Conservation (phyloP, 495 filamentous ascomycete genomes). For the Xylaria intraflava region DNA sequence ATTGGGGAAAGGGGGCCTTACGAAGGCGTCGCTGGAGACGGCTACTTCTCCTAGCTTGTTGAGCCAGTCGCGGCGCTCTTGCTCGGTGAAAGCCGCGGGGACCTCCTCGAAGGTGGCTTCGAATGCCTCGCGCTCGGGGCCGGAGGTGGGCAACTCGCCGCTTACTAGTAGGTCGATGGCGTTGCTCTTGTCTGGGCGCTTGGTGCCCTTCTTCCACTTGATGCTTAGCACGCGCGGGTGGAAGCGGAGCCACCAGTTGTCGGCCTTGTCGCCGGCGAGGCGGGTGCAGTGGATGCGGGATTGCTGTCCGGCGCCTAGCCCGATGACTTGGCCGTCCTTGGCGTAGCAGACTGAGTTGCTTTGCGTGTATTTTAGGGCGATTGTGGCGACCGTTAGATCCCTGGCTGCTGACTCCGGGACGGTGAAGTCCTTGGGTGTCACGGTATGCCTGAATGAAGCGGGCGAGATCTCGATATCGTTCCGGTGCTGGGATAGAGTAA, state of each 20-base stretch:
- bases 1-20: slow-evolving; percentile 42
- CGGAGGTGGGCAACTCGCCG: slow-evolving; percentile 72
- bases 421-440: slow-evolving; percentile 71
- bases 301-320: slow-evolving; percentile 93
- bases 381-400: slow-evolving; percentile 91
- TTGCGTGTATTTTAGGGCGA: slow-evolving; percentile 95
- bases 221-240: slow-evolving; percentile 77
- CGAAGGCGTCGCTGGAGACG: slow-evolving; percentile 89
- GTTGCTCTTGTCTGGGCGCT: slow-evolving; percentile 95
- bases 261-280: slow-evolving; percentile 95
- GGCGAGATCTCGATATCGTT: slow-evolving; percentile 86
- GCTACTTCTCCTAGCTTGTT: slow-evolving; percentile 72
- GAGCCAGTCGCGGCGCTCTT: slow-evolving; percentile 82
- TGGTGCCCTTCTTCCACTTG: slow-evolving; percentile 95
- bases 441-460: slow-evolving; percentile 73
- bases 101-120: slow-evolving; percentile 89
- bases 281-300: slow-evolving; percentile 97
- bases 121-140: slow-evolving; percentile 75
- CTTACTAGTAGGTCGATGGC: slow-evolving; percentile 92
- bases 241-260: slow-evolving; percentile 99
- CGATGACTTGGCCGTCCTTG: slow-evolving; percentile 87
- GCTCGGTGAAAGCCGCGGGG: slow-evolving; percentile 70
- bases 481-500: slow-evolving; percentile 78
- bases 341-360: slow-evolving; percentile 99
- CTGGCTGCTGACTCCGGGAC: slow-evolving; percentile 77